Evolutionary conservation across 1,284 basidiomycete species (phyloP).

Genomic region (Ganoderma lingzhi): DNA sequence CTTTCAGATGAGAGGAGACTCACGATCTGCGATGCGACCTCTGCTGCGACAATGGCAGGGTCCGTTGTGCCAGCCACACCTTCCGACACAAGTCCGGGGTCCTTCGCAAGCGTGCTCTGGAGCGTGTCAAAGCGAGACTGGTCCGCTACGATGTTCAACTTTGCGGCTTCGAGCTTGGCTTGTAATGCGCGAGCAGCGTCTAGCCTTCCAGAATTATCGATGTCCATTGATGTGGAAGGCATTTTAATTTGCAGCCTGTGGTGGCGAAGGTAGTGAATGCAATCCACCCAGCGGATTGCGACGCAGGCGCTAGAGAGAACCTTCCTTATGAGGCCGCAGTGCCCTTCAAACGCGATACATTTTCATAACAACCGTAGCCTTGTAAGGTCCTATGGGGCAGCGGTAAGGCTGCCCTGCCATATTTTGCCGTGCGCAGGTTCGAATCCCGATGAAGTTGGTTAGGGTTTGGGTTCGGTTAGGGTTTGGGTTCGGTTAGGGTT

Average conservation of each 20-base stretch:
- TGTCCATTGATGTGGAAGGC: conserved; percentile 19
- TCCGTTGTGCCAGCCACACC: conserved; percentile 35
- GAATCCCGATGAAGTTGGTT: no score
- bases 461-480: no score
- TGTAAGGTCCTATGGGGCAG: no score
- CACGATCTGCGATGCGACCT: conserved; percentile 38
- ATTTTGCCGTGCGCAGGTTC: no score
- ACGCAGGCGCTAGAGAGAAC: no score
- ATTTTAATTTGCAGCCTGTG: neutral
- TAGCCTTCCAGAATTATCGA: conserved; percentile 34
- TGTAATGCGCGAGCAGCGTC: conserved; percentile 35
- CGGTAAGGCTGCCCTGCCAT: no score
- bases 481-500: no score
- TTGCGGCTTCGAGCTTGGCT: conserved; percentile 31
- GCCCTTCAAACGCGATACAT: no score
- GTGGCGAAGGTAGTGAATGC: no score
- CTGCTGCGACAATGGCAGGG: conserved; percentile 36
- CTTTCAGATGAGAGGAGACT: conserved; percentile 1
- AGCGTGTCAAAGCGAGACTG: conserved; percentile 35
- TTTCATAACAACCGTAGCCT: no score
- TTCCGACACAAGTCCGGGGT: conserved; percentile 28
- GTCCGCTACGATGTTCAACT: conserved; percentile 35
- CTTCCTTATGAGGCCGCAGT: no score
- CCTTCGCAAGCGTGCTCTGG: conserved; percentile 29
- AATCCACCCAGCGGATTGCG: no score